Base-by-base conservation (phyloP, 331 rosid genomes). In the Rhamnella rubrinervis region DNA sequence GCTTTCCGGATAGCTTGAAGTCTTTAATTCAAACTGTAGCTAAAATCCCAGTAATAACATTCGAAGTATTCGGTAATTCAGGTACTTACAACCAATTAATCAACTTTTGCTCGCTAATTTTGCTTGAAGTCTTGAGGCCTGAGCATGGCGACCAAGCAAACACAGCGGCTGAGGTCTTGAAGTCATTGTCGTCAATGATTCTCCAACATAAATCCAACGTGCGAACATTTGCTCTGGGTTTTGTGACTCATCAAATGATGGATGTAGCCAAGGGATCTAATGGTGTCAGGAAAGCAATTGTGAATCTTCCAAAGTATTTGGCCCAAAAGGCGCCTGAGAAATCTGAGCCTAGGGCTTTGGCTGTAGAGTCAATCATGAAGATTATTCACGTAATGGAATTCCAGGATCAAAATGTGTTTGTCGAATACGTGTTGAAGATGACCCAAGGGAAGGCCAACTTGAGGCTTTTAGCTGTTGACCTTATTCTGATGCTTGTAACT, bases 401-500 rank as follows among this genome's bases (percentile, higher is more conserved):
- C 16, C 74, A 56, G 56, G 96, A 90, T 53, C 97, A 87, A 71
- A 44, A 85, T 80, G 88, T 73, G 44, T 90, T 93, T 81, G 92
- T 84, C 70, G 87, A 84, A 37, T 85, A 77, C 58, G 98, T 79
- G 61, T 80, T 87, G 86, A 82, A 82, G 64, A 88, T 90, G 96
- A 67, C 83, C 20, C 84, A 59, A 52, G 98, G 98, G 63, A 93
- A 87, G 72, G 68, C 85, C 2, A 90, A 63, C 66, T 85, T 86
- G 61, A 83, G 98, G 89, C 86, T 93, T 25, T 74, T 93, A 66
- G 95, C 84, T 0, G 93, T 83, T 79, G 98, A 93, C 82, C 89
- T 93, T 62, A 83, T 88, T 69, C 70, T 80, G 77, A 78, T 63
- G 53, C 58, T 93, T n/a, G 73, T 85, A 20, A 79, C 47, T 40